Conservation (phyloP, 148 eudicot species). For the Spergularia marina region DNA sequence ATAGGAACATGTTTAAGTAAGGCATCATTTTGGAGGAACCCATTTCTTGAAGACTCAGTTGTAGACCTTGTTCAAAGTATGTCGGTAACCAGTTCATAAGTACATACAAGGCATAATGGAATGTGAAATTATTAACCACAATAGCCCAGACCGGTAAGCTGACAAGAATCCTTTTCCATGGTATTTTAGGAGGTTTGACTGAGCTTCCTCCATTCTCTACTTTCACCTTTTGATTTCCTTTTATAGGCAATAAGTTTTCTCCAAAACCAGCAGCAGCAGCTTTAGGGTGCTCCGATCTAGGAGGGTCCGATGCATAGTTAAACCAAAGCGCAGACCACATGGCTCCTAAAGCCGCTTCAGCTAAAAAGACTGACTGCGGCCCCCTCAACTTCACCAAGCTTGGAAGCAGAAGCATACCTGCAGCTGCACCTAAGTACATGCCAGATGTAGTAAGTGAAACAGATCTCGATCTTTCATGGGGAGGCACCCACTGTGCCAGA, state of each 20-base stretch:
- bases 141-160: conserved; percentile 94
- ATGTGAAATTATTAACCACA: conserved; percentile 86
- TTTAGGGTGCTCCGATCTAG: conserved; percentile 81
- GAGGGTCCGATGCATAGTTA: conserved; percentile 66
- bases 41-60: conserved; percentile 90
- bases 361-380: conserved; percentile 70
- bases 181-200: conserved; percentile 46
- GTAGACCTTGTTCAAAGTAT: conserved; percentile 80
- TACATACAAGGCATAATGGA: conserved; percentile 90
- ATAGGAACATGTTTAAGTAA: conserved; percentile 70
- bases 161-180: conserved; percentile 67
- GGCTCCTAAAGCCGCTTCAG: conserved; percentile 76
- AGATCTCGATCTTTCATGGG: conserved; percentile 89
- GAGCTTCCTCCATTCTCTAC: conserved; percentile 50
- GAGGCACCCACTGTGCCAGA: conserved; percentile 86
- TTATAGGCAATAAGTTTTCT: conserved; percentile 61
- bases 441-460: conserved; percentile 92
- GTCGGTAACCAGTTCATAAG: conserved; percentile 98
- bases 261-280: conserved; percentile 93
- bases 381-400: conserved; percentile 67
- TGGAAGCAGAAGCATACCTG: conserved; percentile 83
- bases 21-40: conserved; percentile 92
- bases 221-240: conserved; percentile 48
- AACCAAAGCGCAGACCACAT: conserved; percentile 83
- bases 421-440: conserved; percentile 90